These are phyloP conservation scores for Trichoderma afroharzianum DNA, from an alignment of 2,329 filamentous ascomycete species.

Conservation along the genomic window DNA sequence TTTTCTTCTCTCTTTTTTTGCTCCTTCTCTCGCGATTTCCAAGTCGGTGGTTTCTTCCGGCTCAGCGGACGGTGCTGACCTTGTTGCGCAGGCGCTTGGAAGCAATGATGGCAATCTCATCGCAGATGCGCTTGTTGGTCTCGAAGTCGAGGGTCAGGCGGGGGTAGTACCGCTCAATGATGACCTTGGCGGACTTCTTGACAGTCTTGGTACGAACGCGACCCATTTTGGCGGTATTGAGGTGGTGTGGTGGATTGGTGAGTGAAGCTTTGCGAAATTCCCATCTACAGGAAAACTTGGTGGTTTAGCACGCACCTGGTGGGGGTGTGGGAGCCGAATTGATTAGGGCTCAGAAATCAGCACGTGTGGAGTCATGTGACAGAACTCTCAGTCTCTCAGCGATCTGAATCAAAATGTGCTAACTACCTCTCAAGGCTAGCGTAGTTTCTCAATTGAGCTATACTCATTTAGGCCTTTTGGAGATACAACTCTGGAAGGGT, in stretches of 20 bases:
- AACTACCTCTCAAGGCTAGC: background rate
- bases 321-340: constrained; percentile 23
- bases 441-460: background rate
- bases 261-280: constrained; percentile 28
- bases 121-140: constrained; percentile 99
- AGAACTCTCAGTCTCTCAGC: fast-evolving
- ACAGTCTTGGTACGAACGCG: constrained; percentile 68
- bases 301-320: constrained; percentile 28
- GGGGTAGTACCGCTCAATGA: constrained; percentile 98
- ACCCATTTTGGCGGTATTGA: constrained; percentile 62
- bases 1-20: background rate
- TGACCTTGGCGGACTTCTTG: constrained; percentile 91
- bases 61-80: constrained; percentile 47
- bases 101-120: constrained; percentile 99
- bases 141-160: constrained; percentile 99
- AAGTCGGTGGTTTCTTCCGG: background rate
- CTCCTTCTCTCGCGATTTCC: background rate
- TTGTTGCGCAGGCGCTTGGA: constrained; percentile 99
- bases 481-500: background rate
- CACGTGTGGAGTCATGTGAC: constrained; percentile 29
- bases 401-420: background rate
- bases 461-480: background rate
- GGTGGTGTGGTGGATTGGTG: constrained; percentile 26
- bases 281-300: constrained; percentile 26
- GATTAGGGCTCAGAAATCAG: constrained; percentile 30